Evolutionary conservation across 257 asterid species (phyloP).

Genomic region (Nicotiana benthamiana): DNA sequence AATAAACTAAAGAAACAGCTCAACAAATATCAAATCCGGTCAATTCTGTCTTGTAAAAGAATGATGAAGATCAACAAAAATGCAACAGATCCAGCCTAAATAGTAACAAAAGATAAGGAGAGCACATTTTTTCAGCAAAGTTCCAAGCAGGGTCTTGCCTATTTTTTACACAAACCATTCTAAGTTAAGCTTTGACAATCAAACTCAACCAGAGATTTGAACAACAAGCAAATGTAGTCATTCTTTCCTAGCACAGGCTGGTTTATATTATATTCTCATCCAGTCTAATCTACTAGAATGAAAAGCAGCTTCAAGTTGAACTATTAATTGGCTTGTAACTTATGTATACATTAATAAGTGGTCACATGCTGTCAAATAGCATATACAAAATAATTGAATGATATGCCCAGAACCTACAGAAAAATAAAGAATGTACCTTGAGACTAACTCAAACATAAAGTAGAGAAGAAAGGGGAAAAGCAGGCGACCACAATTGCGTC

Average conservation of each 20-base stretch:
- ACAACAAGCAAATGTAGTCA: no score
- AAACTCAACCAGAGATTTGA: no score
- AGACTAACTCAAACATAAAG: no score
- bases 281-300: background rate
- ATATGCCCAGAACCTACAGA: no score
- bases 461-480: no score
- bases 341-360: background rate
- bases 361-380: background rate
- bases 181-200: no score
- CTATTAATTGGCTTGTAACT: background rate
- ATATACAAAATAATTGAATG: no score
- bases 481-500: no score
- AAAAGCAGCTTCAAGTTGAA: background rate
- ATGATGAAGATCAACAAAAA: background rate
- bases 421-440: no score
- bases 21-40: background rate
- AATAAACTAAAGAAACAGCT: constrained; percentile 1
- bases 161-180: no score
- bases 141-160: constrained; percentile 6
- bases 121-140: background rate
- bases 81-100: background rate
- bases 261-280: background rate
- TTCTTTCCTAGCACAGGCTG: no score
- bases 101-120: background rate
- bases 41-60: background rate